These are phyloP conservation scores for Pseudogymnoascus sp. DNA, from an alignment of 2,329 filamentous ascomycete genomes.

Conservation along the genomic window DNA sequence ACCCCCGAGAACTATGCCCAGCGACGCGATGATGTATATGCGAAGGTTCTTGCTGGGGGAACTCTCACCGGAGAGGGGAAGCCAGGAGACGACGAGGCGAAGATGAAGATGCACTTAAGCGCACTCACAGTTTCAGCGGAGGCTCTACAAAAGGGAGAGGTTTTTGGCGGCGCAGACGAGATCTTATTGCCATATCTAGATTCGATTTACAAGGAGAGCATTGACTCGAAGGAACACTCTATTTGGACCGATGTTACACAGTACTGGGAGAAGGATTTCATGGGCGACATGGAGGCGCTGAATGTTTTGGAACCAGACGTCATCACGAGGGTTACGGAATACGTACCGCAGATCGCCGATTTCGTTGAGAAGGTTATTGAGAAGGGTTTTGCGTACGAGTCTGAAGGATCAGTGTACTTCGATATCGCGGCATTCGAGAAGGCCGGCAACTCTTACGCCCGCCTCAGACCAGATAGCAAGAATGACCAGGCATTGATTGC, in stretches of 20 bases:
- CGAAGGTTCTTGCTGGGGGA: slow-evolving; percentile 47
- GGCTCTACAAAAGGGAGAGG: slow-evolving; percentile 41
- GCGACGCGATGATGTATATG: slow-evolving; percentile 46
- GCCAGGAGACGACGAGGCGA: slow-evolving; percentile 54
- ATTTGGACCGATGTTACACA: slow-evolving; percentile 84
- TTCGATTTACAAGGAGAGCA: slow-evolving; percentile 53
- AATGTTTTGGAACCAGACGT: slow-evolving; percentile 79
- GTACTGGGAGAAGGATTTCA: slow-evolving; percentile 81
- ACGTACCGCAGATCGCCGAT: slow-evolving; percentile 75
- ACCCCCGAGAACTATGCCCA: slow-evolving; percentile 44
- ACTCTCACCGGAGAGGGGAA: slow-evolving; percentile 50
- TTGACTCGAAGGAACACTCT: slow-evolving; percentile 54
- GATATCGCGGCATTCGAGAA: slow-evolving; percentile 82
- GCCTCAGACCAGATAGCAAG: slow-evolving; percentile 76
- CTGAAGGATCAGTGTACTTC: slow-evolving; percentile 86
- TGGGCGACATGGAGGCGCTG: slow-evolving; percentile 76
- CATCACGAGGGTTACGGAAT: slow-evolving; percentile 86
- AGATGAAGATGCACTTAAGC: slow-evolving; percentile 66
- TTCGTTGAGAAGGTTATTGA: slow-evolving; percentile 78
- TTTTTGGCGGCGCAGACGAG: slow-evolving; percentile 52
- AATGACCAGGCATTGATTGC: slow-evolving; percentile 77
- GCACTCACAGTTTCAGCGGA: slow-evolving; percentile 35
- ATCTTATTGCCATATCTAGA: slow-evolving; percentile 81
- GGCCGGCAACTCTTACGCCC: slow-evolving; percentile 76
- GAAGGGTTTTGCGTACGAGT: slow-evolving; percentile 78